phyloP scores from a whole-genome alignment of 2,329 filamentous ascomycete species.

The Penicillium aurantiogriseum region DNA sequence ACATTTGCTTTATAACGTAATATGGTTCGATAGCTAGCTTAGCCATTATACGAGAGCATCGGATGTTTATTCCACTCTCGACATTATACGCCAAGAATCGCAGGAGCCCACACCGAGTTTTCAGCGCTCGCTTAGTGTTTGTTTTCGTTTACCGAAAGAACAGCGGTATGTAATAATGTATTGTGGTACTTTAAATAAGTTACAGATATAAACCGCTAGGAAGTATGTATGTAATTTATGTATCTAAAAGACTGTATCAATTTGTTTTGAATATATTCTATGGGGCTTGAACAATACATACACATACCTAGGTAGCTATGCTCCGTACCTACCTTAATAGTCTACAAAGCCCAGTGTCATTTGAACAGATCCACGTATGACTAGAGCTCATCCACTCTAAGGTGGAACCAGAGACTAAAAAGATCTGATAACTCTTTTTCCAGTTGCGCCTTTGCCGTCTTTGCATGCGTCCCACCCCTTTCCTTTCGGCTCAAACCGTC shows the following conservation, averaged over 20 bases:
- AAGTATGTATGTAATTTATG: background rate
- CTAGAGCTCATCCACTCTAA: background rate
- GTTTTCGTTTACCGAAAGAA: background rate
- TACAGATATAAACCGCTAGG: background rate
- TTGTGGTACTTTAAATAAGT: background rate
- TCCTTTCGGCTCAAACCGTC: background rate
- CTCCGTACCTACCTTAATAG: background rate
- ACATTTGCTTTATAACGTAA: background rate
- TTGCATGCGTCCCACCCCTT: background rate
- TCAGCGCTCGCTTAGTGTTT: background rate
- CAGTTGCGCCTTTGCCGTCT: background rate
- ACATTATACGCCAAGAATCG: background rate
- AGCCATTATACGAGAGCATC: background rate
- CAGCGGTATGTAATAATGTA: background rate
- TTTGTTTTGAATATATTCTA: background rate
- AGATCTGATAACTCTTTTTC: slow-evolving; percentile 7
- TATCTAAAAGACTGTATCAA: background rate
- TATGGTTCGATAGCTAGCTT: background rate
- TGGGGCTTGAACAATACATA: background rate
- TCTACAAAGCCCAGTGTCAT: background rate
- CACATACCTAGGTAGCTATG: background rate
- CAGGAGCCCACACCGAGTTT: background rate
- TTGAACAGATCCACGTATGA: background rate
- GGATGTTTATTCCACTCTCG: background rate
- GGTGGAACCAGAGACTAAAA: slow-evolving; percentile 1